Evolutionary conservation across 208 protist genomes (phyloP), one percentile per base, ranked within the genome.

Genomic region (Acanthamoeba castellanii): DNA sequence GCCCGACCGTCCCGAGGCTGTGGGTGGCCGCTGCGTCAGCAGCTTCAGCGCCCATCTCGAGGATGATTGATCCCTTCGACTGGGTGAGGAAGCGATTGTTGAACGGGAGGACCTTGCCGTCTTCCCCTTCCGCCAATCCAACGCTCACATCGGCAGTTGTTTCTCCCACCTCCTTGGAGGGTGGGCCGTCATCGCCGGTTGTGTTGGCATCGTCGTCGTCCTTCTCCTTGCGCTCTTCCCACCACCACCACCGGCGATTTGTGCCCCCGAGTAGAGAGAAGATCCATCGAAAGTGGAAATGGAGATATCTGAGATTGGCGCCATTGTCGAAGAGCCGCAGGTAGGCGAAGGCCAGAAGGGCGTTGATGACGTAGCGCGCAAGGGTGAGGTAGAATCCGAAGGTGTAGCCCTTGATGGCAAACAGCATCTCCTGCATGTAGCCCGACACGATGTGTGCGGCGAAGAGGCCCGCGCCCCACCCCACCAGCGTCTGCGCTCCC

Each of bases 371-470:
- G 50, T 85, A 85, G 20, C 76, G 76, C 42, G 27, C 50, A 1
- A 85, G 50, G 76, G 76, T 85, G 76, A 85, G 76, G 76, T 85
- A 85, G 76, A 85, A 85, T 30, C 76, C 76, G 30, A 85, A 85
- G 25, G 42, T 50, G 50, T 85, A 85, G 76, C 76, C 76, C 76
- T 85, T 85, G 45, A 85, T 57, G 50, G 76, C 30, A 7, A 85
- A 85, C 32, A 85, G 76, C 76, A 59, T 85, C 34, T 85, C 76
- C 27, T 85, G 76, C 42, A 59, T 59, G 76, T 59, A 85, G 42
- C 76, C 76, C 8, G 76, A 85, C 34, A 85, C 76, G 25, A 85
- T 50, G 50, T 85, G 76, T 4, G 50, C 42, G 16, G 30, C 42
- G 34, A 85, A 85, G 9, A 85, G 42, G 42, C 76, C 76, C 8